Evolutionary conservation across 1,139 yeast species (phyloP).

Genomic region (Blastobotrys malaysiensis): DNA sequence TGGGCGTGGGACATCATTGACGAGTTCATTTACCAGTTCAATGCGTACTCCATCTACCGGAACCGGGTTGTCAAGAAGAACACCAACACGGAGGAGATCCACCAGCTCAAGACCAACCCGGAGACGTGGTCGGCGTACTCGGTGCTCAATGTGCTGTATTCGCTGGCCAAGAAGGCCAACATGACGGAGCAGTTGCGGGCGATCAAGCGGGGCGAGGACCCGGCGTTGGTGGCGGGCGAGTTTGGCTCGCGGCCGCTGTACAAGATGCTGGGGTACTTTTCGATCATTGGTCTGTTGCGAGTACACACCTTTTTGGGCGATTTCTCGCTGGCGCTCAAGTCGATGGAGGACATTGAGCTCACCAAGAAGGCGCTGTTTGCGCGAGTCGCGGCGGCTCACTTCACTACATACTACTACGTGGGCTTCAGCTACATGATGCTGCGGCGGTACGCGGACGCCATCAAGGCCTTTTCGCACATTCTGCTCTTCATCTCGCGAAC

Average conservation of each 20-base stretch:
- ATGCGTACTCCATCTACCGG: slow-evolving; percentile 41
- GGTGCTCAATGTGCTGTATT: slow-evolving; percentile 45
- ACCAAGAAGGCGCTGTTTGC: slow-evolving; percentile 43
- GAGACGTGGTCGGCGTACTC: slow-evolving; percentile 45
- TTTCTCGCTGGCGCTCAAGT: slow-evolving; percentile 43
- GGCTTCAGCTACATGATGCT: slow-evolving; percentile 48
- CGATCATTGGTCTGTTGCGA: slow-evolving; percentile 44
- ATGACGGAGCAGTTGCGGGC: slow-evolving; percentile 41
- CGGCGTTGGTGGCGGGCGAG: slow-evolving; percentile 39
- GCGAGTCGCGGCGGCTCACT: slow-evolving; percentile 44
- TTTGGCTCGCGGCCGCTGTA: slow-evolving; percentile 41
- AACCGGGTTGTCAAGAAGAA: slow-evolving; percentile 35
- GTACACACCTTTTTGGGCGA: slow-evolving; percentile 47
- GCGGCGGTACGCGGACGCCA: slow-evolving; percentile 46
- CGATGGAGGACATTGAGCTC: slow-evolving; percentile 43
- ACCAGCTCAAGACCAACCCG: slow-evolving; percentile 38
- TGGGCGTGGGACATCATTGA: slow-evolving; percentile 51
- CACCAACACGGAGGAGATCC: slow-evolving; percentile 26
- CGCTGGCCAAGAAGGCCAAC: slow-evolving; percentile 42
- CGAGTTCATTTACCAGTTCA: slow-evolving; percentile 48
- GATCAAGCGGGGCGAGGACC: slow-evolving; percentile 32
- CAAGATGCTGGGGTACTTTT: slow-evolving; percentile 45
- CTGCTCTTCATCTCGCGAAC: slow-evolving; percentile 43
- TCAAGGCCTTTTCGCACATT: slow-evolving; percentile 44
- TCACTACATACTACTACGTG: slow-evolving; percentile 46